Base-by-base conservation (phyloP, 768 basidiomycete genomes). In the Filobasidium floriforme region DNA sequence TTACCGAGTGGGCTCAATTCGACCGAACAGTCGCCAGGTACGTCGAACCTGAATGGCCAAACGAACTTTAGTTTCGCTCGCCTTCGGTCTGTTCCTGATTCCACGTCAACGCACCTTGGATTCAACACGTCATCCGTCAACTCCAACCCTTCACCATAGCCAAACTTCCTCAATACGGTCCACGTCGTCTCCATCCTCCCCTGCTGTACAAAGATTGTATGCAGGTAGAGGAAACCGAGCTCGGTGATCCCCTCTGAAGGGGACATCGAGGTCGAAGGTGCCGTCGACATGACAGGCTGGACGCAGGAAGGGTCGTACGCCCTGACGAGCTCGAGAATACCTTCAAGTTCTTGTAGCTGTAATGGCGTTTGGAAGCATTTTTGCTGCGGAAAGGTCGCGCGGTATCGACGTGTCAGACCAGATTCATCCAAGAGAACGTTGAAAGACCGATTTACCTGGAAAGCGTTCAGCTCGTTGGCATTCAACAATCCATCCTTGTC, bases 181-280 rank as follows among this genome's bases (percentile, higher is more conserved):
- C 94, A 99, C 1, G 94, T 98, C 29, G 94, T 98, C 78, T 99
- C 94, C 68, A 94, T 82, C 59, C 94, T 84, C 24, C 94, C 94
- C 49, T 88, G 86, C 79, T 94, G 94, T 63, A 99, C 96, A 80
- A 99, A 99, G 70, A 87, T 89, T 2, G 94, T 97, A 77, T 97
- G 92, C 14, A 99, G 85, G 75, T 89, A 93, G 44, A 97, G 79
- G 80, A 97, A 97, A 0, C 94, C 94, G 7, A 86, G 85, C 80
- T 96, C 91, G 3, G 93, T 97, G 68, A 99, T 82, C 19, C 90
- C 92, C 41, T 74, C 76, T 0, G 71, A 72, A 15, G 67, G 59
- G 11, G 67, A 63, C 24, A 62, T 67, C 6, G 63, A 64, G 15
- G 61, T 57, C 5, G 63, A 51, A 7, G 67, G 59, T 14, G 67